Base-by-base conservation (phyloP, 2,329 filamentous ascomycete genomes). In the Dactylellina leptospora region DNA sequence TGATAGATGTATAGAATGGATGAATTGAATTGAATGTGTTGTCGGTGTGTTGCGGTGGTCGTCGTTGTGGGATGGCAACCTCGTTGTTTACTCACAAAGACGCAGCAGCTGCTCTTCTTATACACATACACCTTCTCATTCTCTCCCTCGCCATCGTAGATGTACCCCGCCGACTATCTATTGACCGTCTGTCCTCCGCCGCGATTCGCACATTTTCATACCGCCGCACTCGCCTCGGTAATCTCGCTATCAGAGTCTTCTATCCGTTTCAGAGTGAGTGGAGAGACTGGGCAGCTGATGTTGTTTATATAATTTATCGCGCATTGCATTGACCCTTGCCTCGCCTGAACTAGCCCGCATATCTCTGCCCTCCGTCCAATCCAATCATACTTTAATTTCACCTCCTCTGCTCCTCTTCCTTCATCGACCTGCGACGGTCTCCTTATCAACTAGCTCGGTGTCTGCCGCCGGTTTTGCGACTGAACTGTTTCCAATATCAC, bases 281-380 rank as follows among this genome's bases (percentile, higher is more conserved):
- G 45, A 30, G 25, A 44, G 48, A 13, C 48, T 33, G 20, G 22
- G 42, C 16, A 18, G 36, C 20, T 54, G 38, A 48, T 62, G 64
- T n/a, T n/a, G n/a, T 70, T 70, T 70, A 59, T 68, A 68, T 56
- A 20, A 55, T 51, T 64, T 71, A 56, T 71, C 66, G 66, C 66
- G 58, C 66, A 71, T 62, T 62, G 66, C 58, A 62, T 71, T 68
- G 53, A 59, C 54, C 54, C 62, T 68, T 58, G 62, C 55, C 56
- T 59, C 54, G 55, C 55, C 38, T 70, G 53, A 70, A 16, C 36
- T 40, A n/a, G 55, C 50, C 55, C 56, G 64, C 64, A 55, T 50
- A 62, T 56, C 62, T 66, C 16, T 62, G 38, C 16, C 16, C 55
- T 33, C 54, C 44, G 30, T 48, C 56, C 56, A 69, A 62, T 61